Conservation (phyloP, 208 protist species). For the Leishmania guyanensis region DNA sequence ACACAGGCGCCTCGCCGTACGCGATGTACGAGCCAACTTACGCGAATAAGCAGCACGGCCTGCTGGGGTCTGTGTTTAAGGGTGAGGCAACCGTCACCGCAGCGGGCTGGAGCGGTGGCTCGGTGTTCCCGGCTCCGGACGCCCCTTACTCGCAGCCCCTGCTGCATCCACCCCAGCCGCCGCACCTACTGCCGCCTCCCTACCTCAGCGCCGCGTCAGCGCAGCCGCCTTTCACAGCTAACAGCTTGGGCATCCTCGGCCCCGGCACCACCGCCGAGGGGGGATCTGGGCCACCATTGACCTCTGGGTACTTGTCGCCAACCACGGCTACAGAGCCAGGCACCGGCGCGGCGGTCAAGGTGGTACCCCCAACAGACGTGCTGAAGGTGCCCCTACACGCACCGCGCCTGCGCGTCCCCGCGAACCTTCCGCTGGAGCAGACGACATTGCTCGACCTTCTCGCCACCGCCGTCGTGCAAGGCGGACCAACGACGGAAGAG, state of each 20-base stretch:
- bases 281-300: background rate
- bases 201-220: background rate
- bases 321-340: background rate
- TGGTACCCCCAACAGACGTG: conserved; percentile 9
- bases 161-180: background rate
- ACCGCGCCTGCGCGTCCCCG: conserved; percentile 31
- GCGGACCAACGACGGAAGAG: conserved; percentile 79
- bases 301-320: background rate
- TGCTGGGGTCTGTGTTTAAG: conserved; percentile 6
- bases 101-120: background rate
- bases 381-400: conserved; percentile 26
- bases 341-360: background rate
- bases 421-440: conserved; percentile 56
- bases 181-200: conserved; percentile 3
- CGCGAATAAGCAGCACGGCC: conserved; percentile 10
- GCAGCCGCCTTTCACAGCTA: background rate
- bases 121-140: conserved; percentile 9
- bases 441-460: conserved; percentile 73
- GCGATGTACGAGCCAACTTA: conserved; percentile 15
- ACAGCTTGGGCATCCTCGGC: background rate
- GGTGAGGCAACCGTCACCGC: background rate
- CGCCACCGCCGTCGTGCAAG: conserved; percentile 59
- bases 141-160: background rate
- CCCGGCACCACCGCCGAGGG: background rate
- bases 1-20: background rate